Base-by-base conservation (phyloP, 2,329 filamentous ascomycete genomes). In the Zopfia rhizophila region DNA sequence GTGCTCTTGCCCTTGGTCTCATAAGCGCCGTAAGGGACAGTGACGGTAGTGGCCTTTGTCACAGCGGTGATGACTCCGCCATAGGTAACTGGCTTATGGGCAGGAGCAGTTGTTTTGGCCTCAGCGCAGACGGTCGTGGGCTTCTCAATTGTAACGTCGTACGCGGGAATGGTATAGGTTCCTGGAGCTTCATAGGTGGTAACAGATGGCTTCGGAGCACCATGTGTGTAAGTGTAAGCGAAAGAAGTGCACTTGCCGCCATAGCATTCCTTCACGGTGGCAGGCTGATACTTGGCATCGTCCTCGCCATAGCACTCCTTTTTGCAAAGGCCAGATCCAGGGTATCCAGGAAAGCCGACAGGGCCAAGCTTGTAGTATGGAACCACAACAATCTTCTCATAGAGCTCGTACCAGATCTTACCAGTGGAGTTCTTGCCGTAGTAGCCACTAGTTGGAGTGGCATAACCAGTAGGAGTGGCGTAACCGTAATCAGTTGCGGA, bases 291-390 rank as follows among this genome's bases (percentile, higher is more conserved):
- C 14, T 48, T 37, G 14, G 31, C 38, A 1, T 50, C 36, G 7
- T 36, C 23, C 31, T 58, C 38, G 18, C 55, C 45, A 24, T 62
- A 30, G 29, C 56, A 58, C 19, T 55, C 50, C 25, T 55, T n/a
- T n/a, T n/a, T 42, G 49, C 54, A 64, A 32, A 66, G 58, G 18
- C 59, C 60, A n/a, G 62, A 62, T 42, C 65, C 66, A 8, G 39
- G 23, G 45, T 69, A 67, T 18, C 56, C 58, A 12, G 55, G 55
- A 21, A 69, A 48, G 29, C 53, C 63, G 14, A 61, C 53, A 11
- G 59, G 61, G 31, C 66, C 66, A 22, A 68, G 56, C 12, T 68
- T 23, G 48, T 60, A 53, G 60, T 65, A 69, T 14, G 52, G 44
- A 24, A 54, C 58, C 37, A 61, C 56, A 36, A 59, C 50, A 12